Conservation (phyloP, 345 rosid species). For the Eucalyptus cloeziana region DNA sequence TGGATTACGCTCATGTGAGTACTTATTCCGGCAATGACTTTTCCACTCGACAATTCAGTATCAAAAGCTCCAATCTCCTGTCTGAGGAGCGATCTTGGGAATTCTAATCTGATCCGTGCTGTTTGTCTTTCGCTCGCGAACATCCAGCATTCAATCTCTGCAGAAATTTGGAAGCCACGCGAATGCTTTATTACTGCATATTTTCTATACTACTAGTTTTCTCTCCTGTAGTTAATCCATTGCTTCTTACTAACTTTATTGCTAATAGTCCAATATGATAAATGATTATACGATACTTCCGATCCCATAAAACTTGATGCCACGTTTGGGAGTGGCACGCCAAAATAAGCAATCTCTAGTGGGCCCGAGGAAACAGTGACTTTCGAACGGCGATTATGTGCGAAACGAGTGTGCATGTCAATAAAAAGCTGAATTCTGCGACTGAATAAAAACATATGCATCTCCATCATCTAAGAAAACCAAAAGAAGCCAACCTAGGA, state of each 20-base stretch:
- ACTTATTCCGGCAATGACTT: slow-evolving; percentile 33
- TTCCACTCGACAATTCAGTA: slow-evolving; percentile 40
- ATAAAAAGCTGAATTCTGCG: not conserved
- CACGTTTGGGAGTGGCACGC: not conserved
- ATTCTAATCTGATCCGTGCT: slow-evolving; percentile 22
- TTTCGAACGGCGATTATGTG: not conserved
- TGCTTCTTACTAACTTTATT: not conserved
- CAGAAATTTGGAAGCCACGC: not conserved
- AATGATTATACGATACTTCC: too few relatives aligned
- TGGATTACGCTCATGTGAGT: slow-evolving; percentile 49
- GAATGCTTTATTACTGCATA: not conserved
- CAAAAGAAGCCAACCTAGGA: slow-evolving; percentile 22
- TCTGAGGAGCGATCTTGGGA: slow-evolving; percentile 24
- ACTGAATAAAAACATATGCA: not conserved
- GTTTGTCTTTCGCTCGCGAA: slow-evolving; percentile 49
- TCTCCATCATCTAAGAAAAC: not conserved
- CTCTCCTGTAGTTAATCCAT: not conserved
- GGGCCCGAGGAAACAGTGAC: not conserved
- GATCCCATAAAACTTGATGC: too few relatives aligned
- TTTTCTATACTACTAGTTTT: not conserved
- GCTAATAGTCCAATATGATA: not conserved
- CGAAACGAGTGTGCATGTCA: not conserved
- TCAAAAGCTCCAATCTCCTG: slow-evolving; percentile 64
- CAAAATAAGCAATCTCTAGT: not conserved
- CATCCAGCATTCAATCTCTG: slow-evolving; percentile 69